Evolutionary conservation across 2,329 filamentous ascomycete genomes (phyloP).

Genomic region (Aspergillus novofumigatus): DNA sequence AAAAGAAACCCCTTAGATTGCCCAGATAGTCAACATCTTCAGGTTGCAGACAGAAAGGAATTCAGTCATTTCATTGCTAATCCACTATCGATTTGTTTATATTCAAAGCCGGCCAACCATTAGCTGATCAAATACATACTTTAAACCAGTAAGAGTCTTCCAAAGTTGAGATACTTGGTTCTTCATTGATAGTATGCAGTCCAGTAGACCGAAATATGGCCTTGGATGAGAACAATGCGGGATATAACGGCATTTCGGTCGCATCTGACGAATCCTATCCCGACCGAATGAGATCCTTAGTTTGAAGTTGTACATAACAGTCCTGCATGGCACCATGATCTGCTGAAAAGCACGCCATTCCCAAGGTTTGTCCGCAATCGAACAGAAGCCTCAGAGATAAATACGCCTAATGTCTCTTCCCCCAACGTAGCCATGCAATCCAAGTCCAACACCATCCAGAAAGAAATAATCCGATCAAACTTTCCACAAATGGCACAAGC

Average conservation of each 20-base stretch:
- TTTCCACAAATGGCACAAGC: constrained; percentile 11
- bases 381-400: background rate
- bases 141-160: background rate
- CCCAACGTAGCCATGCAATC: too few relatives aligned
- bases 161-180: background rate
- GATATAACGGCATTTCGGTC: background rate
- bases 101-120: background rate
- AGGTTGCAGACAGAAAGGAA: background rate
- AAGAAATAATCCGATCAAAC: background rate
- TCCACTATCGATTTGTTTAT: background rate
- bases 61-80: background rate
- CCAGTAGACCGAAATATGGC: background rate
- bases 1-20: too few relatives aligned
- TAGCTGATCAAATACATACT: background rate
- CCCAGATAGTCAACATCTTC: background rate
- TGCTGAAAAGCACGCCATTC: background rate
- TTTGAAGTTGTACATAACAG: background rate
- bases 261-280: background rate
- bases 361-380: background rate
- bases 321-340: background rate
- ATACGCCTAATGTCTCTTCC: background rate
- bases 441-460: too few relatives aligned
- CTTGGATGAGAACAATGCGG: background rate
- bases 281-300: background rate
- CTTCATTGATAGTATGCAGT: background rate